Base-by-base conservation (phyloP, 345 rosid genomes). In the Kernera saxatilis region DNA sequence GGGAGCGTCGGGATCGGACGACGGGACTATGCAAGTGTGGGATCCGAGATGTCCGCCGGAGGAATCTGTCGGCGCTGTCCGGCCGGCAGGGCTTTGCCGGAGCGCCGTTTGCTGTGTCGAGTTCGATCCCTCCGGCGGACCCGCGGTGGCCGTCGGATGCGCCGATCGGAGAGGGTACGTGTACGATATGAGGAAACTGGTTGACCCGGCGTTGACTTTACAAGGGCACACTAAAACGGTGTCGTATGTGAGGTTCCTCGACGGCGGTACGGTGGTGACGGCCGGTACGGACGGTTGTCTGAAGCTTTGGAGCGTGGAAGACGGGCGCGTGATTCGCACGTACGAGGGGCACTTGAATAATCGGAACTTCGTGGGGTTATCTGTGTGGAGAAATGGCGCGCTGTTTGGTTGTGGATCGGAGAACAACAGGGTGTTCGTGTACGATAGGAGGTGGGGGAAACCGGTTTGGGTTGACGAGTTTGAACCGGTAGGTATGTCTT, bases 1-100 rank as follows among this genome's bases (percentile, higher is more conserved):
- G 7, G 93, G 98, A 0, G 98, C 92, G 1, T 93, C 98, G 6
- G 96, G 90, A 56, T 90, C 97, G 3, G 98, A 90, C 29, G 98
- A 90, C 59, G 98, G 98, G 41, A 87, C 95, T 18, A 75, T 87
- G 82, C 98, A 93, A 49, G 75, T 90, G 44, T 93, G 98, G 98
- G 98, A 93, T 75, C 76, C 91, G 13, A 84, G 98, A 1, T 80
- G 84, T 67, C 64, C 55, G 30, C 73, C 65, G 55, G 91, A 88
- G 23, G 71, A 66, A 30, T 78, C 83, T 33, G 72, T 88, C 53
- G 84, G 83, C 1, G 51, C 54, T 3, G 80, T 80, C 29, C 77
- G 81, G 32, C 93, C 98, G 22, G 74, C 86, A 35, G 70, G 8
- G 41, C 33, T 69, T 4, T 67, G 30, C 29, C 53, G 54, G 46